phyloP scores from a whole-genome alignment of 345 rosid species.

The Dimocarpus longan region DNA sequence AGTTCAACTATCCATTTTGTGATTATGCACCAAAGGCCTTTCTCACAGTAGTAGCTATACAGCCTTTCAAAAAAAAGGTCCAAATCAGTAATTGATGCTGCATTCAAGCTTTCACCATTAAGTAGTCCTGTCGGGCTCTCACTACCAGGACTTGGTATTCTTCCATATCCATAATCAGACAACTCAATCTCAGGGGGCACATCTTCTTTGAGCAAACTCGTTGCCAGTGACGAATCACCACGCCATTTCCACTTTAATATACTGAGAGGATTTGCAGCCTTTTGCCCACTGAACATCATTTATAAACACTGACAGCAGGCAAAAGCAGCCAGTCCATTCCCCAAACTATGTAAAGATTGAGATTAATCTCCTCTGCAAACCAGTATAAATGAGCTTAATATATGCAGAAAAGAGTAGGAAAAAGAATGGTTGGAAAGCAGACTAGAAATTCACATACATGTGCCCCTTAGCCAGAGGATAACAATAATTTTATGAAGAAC shows the following conservation, averaged over 20 bases:
- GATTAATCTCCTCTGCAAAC: slow-evolving; percentile 15
- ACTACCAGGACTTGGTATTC: slow-evolving; percentile 89
- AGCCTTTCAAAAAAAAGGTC: slow-evolving; percentile 93
- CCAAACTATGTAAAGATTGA: slow-evolving; percentile 35
- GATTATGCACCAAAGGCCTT: slow-evolving; percentile 95
- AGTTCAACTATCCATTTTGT: slow-evolving; percentile 97
- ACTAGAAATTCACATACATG: neutral
- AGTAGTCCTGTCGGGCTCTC: slow-evolving; percentile 97
- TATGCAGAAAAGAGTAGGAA: neutral
- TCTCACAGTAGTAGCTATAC: slow-evolving; percentile 90
- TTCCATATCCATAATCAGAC: slow-evolving; percentile 77
- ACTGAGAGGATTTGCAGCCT: slow-evolving; percentile 57
- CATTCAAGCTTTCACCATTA: slow-evolving; percentile 83
- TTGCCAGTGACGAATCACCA: slow-evolving; percentile 72
- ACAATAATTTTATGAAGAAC: neutral
- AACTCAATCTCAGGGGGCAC: slow-evolving; percentile 88
- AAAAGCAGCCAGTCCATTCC: slow-evolving; percentile 87
- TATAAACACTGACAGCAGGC: slow-evolving; percentile 49
- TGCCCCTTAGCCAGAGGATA: neutral
- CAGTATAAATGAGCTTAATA: slow-evolving; percentile 9
- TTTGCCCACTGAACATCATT: slow-evolving; percentile 88
- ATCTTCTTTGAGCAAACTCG: slow-evolving; percentile 76
- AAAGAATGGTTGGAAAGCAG: neutral
- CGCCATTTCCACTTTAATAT: slow-evolving; percentile 68
- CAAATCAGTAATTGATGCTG: slow-evolving; percentile 84